phyloP scores from a whole-genome alignment of 2,329 filamentous ascomycete genomes.

The Stemphylium beticola region DNA sequence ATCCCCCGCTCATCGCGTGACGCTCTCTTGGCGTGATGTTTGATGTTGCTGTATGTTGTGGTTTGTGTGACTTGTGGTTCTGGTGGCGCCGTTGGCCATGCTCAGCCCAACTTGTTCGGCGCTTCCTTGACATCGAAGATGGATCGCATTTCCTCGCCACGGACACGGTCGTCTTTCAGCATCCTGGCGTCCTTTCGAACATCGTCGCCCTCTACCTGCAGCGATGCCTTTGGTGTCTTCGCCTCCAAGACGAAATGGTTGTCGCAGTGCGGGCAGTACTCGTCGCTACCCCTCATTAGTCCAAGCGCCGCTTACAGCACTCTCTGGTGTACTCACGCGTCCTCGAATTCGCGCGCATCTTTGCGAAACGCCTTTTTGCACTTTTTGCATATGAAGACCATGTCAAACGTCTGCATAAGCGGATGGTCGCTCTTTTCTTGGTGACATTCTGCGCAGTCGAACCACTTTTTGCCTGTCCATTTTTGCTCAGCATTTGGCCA shows the following conservation, averaged over 20 bases:
- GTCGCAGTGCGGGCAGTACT: slow-evolving; percentile 98
- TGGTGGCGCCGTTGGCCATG: neutral
- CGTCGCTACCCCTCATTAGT: slow-evolving; percentile 65
- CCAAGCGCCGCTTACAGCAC: neutral
- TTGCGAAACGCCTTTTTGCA: slow-evolving; percentile 99
- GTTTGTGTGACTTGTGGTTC: slow-evolving; percentile 2
- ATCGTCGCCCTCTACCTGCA: slow-evolving; percentile 92
- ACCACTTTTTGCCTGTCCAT: slow-evolving; percentile 85
- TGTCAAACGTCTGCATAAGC: slow-evolving; percentile 79
- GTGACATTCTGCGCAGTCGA: slow-evolving; percentile 97
- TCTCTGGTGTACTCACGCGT: slow-evolving; percentile 54
- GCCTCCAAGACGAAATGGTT: slow-evolving; percentile 98
- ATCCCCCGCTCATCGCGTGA: slow-evolving; percentile 20
- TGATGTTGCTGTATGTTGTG: neutral
- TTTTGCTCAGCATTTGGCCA: slow-evolving; percentile 8
- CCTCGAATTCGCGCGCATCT: slow-evolving; percentile 88
- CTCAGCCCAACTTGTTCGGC: slow-evolving; percentile 76
- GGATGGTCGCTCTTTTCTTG: slow-evolving; percentile 77
- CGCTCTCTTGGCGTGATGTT: neutral
- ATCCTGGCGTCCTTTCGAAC: slow-evolving; percentile 84
- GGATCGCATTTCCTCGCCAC: slow-evolving; percentile 63
- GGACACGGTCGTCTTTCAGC: slow-evolving; percentile 87
- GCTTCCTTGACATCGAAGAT: slow-evolving; percentile 80
- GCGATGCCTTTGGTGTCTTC: slow-evolving; percentile 76
- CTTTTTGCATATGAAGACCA: slow-evolving; percentile 98